Evolutionary conservation across 1,139 yeast species (phyloP), one percentile per base, ranked within the genome.

Genomic region (Debaryomycetaceae sp.): DNA sequence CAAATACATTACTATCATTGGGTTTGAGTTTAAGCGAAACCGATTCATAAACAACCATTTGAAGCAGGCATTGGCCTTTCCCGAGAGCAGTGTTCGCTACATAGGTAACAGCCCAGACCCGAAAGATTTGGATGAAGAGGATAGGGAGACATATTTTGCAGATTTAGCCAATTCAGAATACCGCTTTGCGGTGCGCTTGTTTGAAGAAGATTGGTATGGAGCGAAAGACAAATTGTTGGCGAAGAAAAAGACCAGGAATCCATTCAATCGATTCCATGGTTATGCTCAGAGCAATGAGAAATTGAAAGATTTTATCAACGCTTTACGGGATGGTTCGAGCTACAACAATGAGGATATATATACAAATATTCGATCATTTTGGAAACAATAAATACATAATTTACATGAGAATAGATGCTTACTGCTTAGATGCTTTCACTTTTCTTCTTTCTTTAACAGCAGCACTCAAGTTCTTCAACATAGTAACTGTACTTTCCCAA

Each of bases 401-500:
- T 36, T 17, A 19, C 15, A 14, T 19, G 28, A 28, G 16, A 30
- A 31, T 28, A 26, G 35, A 39, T 33, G 42, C 38, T 22, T 41
- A 19, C 35, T 40, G 35, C 31, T 42, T 51, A 39, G 53, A 48
- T 28, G 58, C 54, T 22, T 11, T 22, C 26, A 22, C 2, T 11
- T 22, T 22, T 73, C 96, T 84, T 79, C 97, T 86, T 41, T 75
- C 63, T 65, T 79, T 78, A 33, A 91, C 96, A 42, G 98, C 95
- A 38, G 67, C 75, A 41, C 96, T 85, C 53, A 92, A 78, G 50
- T 82, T 81, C 37, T 71, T 78, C 59, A 92, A 80, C 81, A 91
- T 91, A 22, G 60, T 71, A 37, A 77, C 95, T 36, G 98, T 92
- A 38, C 87, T 72, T 48, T 88, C 96, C 95, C 96, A 89, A 42